Conservation (phyloP, 306 rosid species). For the Medicago ruthenica region DNA sequence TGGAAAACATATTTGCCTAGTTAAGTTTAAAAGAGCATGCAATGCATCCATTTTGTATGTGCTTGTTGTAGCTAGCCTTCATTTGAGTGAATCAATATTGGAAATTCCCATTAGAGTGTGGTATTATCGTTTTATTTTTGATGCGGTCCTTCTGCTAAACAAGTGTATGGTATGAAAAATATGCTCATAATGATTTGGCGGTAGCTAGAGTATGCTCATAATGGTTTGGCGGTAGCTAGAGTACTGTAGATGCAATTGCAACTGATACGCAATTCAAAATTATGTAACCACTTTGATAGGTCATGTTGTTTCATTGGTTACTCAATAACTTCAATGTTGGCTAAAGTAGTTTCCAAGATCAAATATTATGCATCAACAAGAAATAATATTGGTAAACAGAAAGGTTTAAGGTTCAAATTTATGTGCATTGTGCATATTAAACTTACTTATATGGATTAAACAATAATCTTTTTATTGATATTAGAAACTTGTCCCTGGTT, state of each 20-base stretch:
- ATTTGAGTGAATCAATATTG: background rate
- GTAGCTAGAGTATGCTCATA: background rate
- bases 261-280: background rate
- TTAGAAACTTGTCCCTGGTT: slow-evolving; percentile 4
- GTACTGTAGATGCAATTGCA: background rate
- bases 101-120: background rate
- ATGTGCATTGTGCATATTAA: background rate
- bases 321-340: background rate
- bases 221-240: background rate
- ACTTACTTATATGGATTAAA: background rate
- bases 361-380: background rate
- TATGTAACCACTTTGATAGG: background rate
- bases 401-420: background rate
- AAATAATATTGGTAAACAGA: background rate
- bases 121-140: background rate
- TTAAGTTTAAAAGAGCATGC: slow-evolving; percentile 8
- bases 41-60: background rate
- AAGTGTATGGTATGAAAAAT: background rate
- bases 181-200: background rate
- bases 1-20: background rate
- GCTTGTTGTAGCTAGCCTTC: background rate
- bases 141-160: background rate
- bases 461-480: background rate
- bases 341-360: background rate
- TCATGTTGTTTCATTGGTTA: background rate